A percentile compares a stretch with the other conserved stretches of the same genome.
These are phyloP conservation scores for Tetramitus jugosus DNA, from an alignment of 208 protist genomes.

Conservation along the genomic window DNA sequence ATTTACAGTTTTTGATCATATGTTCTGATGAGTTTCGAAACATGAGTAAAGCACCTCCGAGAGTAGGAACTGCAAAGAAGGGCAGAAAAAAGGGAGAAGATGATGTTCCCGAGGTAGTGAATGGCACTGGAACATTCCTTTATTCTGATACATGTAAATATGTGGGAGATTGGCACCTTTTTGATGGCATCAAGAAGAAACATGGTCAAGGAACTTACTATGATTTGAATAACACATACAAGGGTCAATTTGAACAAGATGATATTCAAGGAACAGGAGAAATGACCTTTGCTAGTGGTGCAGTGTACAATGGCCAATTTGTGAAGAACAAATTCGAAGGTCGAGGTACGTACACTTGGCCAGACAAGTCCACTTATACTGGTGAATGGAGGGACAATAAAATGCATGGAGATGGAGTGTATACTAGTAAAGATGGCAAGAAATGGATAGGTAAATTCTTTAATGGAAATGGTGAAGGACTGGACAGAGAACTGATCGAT, in stretches of 20 bases:
- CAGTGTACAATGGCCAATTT: neutral
- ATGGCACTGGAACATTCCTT: neutral
- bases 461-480: slow-evolving; percentile 6
- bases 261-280: slow-evolving; percentile 3
- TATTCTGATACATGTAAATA: neutral
- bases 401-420: slow-evolving; percentile 29
- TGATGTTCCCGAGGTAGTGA: neutral
- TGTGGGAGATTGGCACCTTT: slow-evolving; percentile 4
- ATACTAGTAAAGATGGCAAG: neutral
- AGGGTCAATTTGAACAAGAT: slow-evolving; percentile 8
- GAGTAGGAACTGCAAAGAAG: neutral
- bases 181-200: neutral
- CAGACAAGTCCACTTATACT: slow-evolving; percentile 10
- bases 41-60: neutral
- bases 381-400: slow-evolving; percentile 24
- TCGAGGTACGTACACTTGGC: neutral
- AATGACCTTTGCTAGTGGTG: neutral
- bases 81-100: neutral
- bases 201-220: slow-evolving; percentile 9
- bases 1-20: no score
- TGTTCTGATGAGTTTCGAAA: no score
- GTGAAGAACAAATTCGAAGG: slow-evolving; percentile 1
- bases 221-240: neutral
- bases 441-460: slow-evolving; percentile 6
- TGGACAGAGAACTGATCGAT: slow-evolving; percentile 16